Percentiles rank a stretch among this genome's conserved stretches.
Conservation (phyloP, 2,329 filamentous ascomycete genomes). For the Alternaria sp. region DNA sequence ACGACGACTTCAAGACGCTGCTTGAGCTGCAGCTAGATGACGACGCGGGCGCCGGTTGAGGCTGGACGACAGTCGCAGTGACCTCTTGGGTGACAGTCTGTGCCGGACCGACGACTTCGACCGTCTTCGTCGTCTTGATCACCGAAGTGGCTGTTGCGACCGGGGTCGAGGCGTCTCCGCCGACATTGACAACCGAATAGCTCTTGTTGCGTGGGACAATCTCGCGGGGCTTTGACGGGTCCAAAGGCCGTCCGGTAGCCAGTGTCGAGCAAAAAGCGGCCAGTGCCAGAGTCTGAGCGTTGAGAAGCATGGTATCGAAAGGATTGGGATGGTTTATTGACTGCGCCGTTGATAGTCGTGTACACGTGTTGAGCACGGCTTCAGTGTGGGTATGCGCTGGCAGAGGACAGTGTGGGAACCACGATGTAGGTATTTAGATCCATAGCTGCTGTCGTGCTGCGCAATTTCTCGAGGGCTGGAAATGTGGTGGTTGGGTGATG, state of each 20-base stretch:
- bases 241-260: slow-evolving; percentile 34
- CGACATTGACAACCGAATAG: slow-evolving; percentile 51
- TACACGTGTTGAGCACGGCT: slow-evolving; percentile 16
- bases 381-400: slow-evolving; percentile 14
- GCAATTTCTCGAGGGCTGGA: slow-evolving; percentile 34
- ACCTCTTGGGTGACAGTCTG: slow-evolving; percentile 34
- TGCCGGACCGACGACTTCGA: slow-evolving; percentile 30
- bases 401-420: slow-evolving; percentile 5
- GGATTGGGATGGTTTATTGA: slow-evolving; percentile 16
- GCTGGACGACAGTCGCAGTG: slow-evolving; percentile 25
- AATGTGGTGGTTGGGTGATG: slow-evolving; percentile 39
- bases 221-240: slow-evolving; percentile 20
- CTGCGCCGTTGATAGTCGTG: slow-evolving; percentile 10
- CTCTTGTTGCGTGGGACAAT: slow-evolving; percentile 38
- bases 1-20: slow-evolving; percentile 11
- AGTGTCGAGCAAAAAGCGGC: slow-evolving; percentile 31
- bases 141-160: slow-evolving; percentile 28
- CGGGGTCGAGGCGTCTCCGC: slow-evolving; percentile 41
- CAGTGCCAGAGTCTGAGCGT: slow-evolving; percentile 24
- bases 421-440: slow-evolving; percentile 21
- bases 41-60: slow-evolving; percentile 15
- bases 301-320: slow-evolving; percentile 36
- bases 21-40: slow-evolving; percentile 22
- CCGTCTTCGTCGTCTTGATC: slow-evolving; percentile 33
- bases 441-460: slow-evolving; percentile 21